Base-by-base conservation (phyloP, 139 green algal species). In the Closterium sp. region DNA sequence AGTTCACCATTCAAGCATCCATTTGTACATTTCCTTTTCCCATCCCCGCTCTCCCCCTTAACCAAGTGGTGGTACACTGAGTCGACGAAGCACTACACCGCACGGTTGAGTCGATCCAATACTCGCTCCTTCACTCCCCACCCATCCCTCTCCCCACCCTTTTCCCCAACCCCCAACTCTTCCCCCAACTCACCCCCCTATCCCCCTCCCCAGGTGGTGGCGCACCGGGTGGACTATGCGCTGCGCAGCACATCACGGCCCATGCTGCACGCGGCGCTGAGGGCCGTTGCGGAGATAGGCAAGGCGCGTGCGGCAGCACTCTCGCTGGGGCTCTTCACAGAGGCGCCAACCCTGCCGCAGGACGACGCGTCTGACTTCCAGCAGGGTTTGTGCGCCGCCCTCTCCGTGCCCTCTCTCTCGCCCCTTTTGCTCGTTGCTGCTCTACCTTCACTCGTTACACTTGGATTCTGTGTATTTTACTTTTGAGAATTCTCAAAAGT, bases 291-390 rank as follows among this genome's bases (percentile, higher is more conserved):
- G 38, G 90, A 93, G 90, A 9, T 93, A 9, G 90, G 90, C n/a
- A 93, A 93, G 34, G 90, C 90, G 30, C 90, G 90, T 19, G 90
- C 90, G 1, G 90, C 90, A 22, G 90, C 90, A 22, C 30, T 42
- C 17, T 31, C 89, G 5, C n/a, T 91, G 31, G 89, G 89, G 34
- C 31, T 91, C 28, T 50, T 89, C 70, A 90, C 88, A 17, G 88
- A 90, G n/a, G 88, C n/a, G 88, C 42, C 42, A 3, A 2, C 9
- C 1, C 21, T 31, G n/a, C 88, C 88, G 24, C 28, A 90, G 42
- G 88, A 70, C 17, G 88, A 90, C 27, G 88, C 29, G 0, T 3
- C 24, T 24, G 88, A 90, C 88, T 90, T 90, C 42, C 38, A 70
- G 34, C 38, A 90, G 29, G 88, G 88, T 38, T 38, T 38, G 32